Conservation (phyloP, 768 basidiomycete genomes). For the Lactarius evosmus region DNA sequence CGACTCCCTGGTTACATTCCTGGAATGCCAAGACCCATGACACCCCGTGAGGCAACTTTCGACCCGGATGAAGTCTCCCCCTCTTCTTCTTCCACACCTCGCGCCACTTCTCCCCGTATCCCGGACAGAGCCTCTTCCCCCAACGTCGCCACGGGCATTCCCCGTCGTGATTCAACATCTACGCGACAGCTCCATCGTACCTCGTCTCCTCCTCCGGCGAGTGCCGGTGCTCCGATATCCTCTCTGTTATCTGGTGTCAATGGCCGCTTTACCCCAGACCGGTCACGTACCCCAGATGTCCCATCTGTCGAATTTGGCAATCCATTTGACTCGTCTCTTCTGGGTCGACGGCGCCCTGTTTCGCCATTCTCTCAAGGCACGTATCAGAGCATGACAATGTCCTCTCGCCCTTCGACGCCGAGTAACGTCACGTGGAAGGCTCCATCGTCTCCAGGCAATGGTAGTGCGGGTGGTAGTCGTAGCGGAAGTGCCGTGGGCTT, state of each 20-base stretch:
- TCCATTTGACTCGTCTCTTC: slow-evolving; percentile 45
- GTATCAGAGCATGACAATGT: slow-evolving; percentile 58
- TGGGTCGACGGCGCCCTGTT: slow-evolving; percentile 60
- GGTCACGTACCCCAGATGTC: slow-evolving; percentile 29
- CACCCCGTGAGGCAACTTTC: slow-evolving; percentile 64
- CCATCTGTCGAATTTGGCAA: slow-evolving; percentile 26
- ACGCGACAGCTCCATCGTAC: slow-evolving; percentile 45
- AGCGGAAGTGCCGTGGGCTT: slow-evolving; percentile 53
- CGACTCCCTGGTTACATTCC: slow-evolving; percentile 81
- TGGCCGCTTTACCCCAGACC: slow-evolving; percentile 62
- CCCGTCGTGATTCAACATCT: slow-evolving; percentile 53
- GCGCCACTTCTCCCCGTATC: slow-evolving; percentile 64
- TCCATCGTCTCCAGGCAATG: slow-evolving; percentile 34
- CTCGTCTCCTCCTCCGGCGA: slow-evolving; percentile 46
- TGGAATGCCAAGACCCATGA: slow-evolving; percentile 89
- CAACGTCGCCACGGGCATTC: slow-evolving; percentile 38
- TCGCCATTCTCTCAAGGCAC: slow-evolving; percentile 64
- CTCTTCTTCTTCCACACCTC: slow-evolving; percentile 68
- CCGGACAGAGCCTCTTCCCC: slow-evolving; percentile 37
- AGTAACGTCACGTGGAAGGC: slow-evolving; percentile 74
- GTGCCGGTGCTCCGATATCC: slow-evolving; percentile 31
- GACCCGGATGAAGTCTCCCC: slow-evolving; percentile 72
- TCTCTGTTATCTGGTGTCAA: slow-evolving; percentile 53
- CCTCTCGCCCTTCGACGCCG: slow-evolving; percentile 55
- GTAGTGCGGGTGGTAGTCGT: slow-evolving; percentile 40